phyloP scores from a whole-genome alignment of 176 grass and related monocot species.

The Eragrostis curvula region DNA sequence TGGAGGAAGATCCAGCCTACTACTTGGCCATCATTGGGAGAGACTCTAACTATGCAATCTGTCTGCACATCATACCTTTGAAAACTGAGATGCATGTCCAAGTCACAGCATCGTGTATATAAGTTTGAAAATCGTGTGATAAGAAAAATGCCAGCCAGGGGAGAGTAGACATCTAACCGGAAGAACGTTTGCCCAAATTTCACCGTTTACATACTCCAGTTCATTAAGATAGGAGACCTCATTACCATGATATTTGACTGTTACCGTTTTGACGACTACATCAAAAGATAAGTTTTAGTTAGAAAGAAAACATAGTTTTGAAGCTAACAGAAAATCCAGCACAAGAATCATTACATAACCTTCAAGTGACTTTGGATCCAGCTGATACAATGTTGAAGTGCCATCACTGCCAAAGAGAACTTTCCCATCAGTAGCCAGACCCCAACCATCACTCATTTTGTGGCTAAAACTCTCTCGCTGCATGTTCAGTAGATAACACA shows the following conservation, averaged over 20 bases:
- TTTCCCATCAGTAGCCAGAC: slow-evolving; percentile 87
- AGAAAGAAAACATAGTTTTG: neutral
- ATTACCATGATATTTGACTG: slow-evolving; percentile 72
- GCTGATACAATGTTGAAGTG: slow-evolving; percentile 74
- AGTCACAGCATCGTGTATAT: neutral
- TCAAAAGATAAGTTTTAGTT: slow-evolving; percentile 23
- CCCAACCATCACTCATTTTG: slow-evolving; percentile 93
- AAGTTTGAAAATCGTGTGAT: neutral
- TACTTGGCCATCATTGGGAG: slow-evolving; percentile 75
- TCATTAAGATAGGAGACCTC: slow-evolving; percentile 81
- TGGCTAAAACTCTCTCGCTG: slow-evolving; percentile 77
- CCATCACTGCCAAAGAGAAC: slow-evolving; percentile 92
- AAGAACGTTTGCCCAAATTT: slow-evolving; percentile 98
- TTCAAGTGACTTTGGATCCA: slow-evolving; percentile 69
- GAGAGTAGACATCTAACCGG: slow-evolving; percentile 59
- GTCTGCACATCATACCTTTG: slow-evolving; percentile 62
- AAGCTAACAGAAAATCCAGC: slow-evolving; percentile 29
- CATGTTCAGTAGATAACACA: slow-evolving; percentile 23
- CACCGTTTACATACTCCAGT: slow-evolving; percentile 89
- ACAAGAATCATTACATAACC: slow-evolving; percentile 25
- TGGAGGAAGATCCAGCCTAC: slow-evolving; percentile 89
- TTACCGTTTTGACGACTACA: slow-evolving; percentile 74
- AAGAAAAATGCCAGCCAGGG: neutral
- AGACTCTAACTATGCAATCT: slow-evolving; percentile 97
- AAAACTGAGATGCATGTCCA: slow-evolving; percentile 39